Conservation (phyloP, 2,329 filamentous ascomycete genomes). For the Sclerotinia spermophila region DNA sequence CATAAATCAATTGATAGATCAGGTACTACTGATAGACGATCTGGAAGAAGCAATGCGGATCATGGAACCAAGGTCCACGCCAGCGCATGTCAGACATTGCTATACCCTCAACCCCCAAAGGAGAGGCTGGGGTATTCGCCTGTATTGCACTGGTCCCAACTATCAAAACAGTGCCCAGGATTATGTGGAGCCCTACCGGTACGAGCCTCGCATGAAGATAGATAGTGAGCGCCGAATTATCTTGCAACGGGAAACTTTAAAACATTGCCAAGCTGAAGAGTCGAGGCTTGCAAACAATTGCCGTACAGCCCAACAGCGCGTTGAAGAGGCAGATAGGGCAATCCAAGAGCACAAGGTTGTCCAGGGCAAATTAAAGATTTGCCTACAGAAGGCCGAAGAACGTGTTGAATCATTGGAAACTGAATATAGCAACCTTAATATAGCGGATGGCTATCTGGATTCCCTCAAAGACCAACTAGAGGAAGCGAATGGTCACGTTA, state of each 20-base stretch:
- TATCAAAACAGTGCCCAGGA: slow-evolving; percentile 44
- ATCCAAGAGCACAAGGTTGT: slow-evolving; percentile 48
- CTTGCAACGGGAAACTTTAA: slow-evolving; percentile 47
- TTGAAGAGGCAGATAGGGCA: slow-evolving; percentile 47
- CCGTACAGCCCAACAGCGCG: slow-evolving; percentile 42
- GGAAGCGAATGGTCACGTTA: slow-evolving; percentile 45
- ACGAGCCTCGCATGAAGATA: slow-evolving; percentile 70
- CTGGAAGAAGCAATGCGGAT: slow-evolving; percentile 63
- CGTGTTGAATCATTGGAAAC: slow-evolving; percentile 51
- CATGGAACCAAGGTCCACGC: slow-evolving; percentile 59
- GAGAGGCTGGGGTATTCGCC: slow-evolving; percentile 56
- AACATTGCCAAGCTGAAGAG: slow-evolving; percentile 54
- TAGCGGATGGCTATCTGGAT: slow-evolving; percentile 64
- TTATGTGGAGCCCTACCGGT: slow-evolving; percentile 41
- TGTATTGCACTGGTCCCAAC: slow-evolving; percentile 46
- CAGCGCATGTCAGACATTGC: slow-evolving; percentile 69
- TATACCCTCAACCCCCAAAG: slow-evolving; percentile 63
- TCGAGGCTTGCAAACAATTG: slow-evolving; percentile 42
- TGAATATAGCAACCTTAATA: slow-evolving; percentile 63
- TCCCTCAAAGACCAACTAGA: slow-evolving; percentile 55
- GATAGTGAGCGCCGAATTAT: slow-evolving; percentile 66
- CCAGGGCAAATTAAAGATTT: slow-evolving; percentile 48
- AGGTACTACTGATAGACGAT: slow-evolving; percentile 71
- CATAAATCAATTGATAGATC: slow-evolving; percentile 78
- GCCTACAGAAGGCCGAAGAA: slow-evolving; percentile 58